Conservation (phyloP, 108 stramenopile genomes). For the Nitzschia palea region DNA sequence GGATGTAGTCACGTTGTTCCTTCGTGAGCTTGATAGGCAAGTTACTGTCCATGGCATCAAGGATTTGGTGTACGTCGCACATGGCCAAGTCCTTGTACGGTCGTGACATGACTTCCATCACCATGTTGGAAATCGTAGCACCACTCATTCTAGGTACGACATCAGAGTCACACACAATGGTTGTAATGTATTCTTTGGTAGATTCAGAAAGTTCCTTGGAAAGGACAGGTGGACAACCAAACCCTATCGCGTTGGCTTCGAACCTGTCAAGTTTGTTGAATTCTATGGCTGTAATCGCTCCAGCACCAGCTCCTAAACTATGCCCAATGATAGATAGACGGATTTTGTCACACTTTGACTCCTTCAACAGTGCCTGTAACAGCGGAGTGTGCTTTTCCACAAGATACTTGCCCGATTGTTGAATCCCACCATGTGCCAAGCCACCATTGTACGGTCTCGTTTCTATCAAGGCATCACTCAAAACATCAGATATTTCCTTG, state of each 20-base stretch:
- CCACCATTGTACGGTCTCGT: constrained; percentile 60
- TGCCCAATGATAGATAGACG: constrained; percentile 68
- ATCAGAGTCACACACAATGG: constrained; percentile 70
- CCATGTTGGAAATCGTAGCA: constrained; percentile 56
- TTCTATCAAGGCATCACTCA: constrained; percentile 72
- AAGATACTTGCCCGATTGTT: constrained; percentile 57
- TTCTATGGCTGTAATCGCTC: constrained; percentile 72
- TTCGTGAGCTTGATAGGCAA: constrained; percentile 5
- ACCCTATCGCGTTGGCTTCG: constrained; percentile 60
- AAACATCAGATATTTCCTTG: constrained; percentile 60
- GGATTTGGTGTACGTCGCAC: constrained; percentile 1
- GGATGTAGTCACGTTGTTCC: not conserved
- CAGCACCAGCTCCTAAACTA: constrained; percentile 78
- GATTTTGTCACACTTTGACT: constrained; percentile 49
- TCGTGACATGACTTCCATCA: constrained; percentile 46
- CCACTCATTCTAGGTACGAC: constrained; percentile 69
- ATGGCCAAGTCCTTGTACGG: constrained; percentile 11
- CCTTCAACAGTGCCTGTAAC: constrained; percentile 43
- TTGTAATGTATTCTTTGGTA: constrained; percentile 70
- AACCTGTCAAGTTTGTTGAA: constrained; percentile 46
- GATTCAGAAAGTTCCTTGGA: constrained; percentile 52
- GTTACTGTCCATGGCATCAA: constrained; percentile 8
- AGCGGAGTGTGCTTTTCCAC: constrained; percentile 59
- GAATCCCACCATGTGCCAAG: constrained; percentile 65
- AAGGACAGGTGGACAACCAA: constrained; percentile 78